Percentiles rank a stretch among this genome's conserved stretches.
Evolutionary conservation across 2,329 filamentous ascomycete genomes (phyloP).

Genomic region (Celoporthe dispersa): DNA sequence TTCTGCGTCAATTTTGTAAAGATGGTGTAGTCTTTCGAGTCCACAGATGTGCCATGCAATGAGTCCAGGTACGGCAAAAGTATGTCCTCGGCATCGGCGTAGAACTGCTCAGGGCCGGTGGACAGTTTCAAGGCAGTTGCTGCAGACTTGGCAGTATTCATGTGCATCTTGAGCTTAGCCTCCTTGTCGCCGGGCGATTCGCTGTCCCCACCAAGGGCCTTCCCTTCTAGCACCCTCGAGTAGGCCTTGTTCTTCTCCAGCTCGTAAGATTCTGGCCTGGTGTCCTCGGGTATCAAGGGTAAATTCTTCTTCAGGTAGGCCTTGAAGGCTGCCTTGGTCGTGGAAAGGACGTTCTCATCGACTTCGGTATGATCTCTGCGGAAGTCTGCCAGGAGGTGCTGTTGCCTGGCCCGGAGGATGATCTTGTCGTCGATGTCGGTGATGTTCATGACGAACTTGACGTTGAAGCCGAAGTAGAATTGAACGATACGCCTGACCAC

Average conservation of each 20-base stretch:
- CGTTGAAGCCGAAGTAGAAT: constrained; percentile 81
- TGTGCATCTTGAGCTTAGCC: constrained; percentile 89
- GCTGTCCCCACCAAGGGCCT: constrained; percentile 56
- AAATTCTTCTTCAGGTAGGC: constrained; percentile 61
- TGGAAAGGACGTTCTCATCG: constrained; percentile 36
- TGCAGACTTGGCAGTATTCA: constrained; percentile 64
- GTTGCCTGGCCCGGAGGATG: constrained; percentile 62
- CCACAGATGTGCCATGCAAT: constrained; percentile 64
- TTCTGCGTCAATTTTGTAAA: constrained; percentile 85
- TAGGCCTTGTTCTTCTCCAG: constrained; percentile 57
- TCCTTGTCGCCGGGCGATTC: constrained; percentile 74
- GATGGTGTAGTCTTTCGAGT: constrained; percentile 68
- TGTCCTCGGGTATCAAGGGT: constrained; percentile 51
- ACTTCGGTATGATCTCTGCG: constrained; percentile 55
- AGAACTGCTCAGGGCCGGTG: constrained; percentile 42
- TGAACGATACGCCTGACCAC: constrained; percentile 82
- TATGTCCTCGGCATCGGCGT: constrained; percentile 65
- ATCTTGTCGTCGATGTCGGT: constrained; percentile 80
- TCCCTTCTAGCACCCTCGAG: constrained; percentile 55
- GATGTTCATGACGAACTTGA: constrained; percentile 92
- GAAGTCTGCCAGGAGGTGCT: constrained; percentile 62
- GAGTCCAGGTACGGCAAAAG: constrained; percentile 83
- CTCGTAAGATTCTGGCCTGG: constrained; percentile 50
- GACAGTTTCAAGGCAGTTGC: constrained; percentile 51
- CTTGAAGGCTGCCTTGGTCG: constrained; percentile 52